Base-by-base conservation (phyloP, 192 early-diverging fungal genomes). In the Gonapodya sp. region DNA sequence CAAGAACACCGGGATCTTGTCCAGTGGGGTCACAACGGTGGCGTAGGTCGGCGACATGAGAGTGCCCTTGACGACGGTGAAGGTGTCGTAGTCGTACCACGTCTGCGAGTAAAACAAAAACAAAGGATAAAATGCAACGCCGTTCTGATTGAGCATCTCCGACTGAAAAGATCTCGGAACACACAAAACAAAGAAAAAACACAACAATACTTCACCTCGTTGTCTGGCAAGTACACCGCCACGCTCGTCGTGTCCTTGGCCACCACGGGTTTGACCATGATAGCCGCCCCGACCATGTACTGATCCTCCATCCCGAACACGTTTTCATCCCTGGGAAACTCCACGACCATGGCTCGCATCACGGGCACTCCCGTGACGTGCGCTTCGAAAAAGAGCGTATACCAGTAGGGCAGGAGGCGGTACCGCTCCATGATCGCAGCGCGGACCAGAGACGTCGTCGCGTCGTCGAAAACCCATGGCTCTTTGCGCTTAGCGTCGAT, bases 401-500 rank as follows among this genome's bases (percentile, higher is more conserved):
- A 98, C 86, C 94, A 90, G 84, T 93, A 95, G 16, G 98, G 96
- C 46, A 99, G 85, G 34, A 97, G 86, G 18, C 91, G 85, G 86
- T 99, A 99, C 79, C 98, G 92, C 77, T 89, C 87, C 30, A 91
- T 86, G 74, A 99, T 84, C 2, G 94, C 93, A 2, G 90, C 86
- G 32, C 98, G 94, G 77, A 97, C 95, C 79, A 89, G 86, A 0
- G 84, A 81, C 31, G 94, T 93, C 36, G 93, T 92, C 0, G 94
- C 93, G 82, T 97, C 96, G 36, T 94, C 95, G 86, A 95, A 91
- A 31, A 98, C 81, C 94, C 96, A 99, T 1, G 98, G 98, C 83
- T 99, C 98, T 36, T 96, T 92, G 35, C 98, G 93, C 84, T 96
- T 97, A 33, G 96, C 95, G 86, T 98, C 96, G 79, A 98, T 94